A percentile compares a stretch with the other conserved stretches of the same genome.
These are phyloP conservation scores for Suhomyces xylopsoci DNA, from an alignment of 805 yeast species.

Conservation along the genomic window DNA sequence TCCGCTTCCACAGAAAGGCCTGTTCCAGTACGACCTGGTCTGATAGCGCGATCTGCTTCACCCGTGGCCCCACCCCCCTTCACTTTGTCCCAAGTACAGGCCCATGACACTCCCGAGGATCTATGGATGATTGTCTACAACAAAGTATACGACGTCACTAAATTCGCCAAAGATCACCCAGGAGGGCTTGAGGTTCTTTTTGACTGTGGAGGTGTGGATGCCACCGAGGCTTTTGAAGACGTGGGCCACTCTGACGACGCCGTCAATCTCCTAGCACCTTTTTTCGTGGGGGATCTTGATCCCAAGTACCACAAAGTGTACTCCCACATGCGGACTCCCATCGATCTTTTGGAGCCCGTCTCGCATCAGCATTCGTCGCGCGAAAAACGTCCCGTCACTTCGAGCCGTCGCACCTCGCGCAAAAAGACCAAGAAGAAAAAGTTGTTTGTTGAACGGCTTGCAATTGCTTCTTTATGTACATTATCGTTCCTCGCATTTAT, in stretches of 20 bases:
- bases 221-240: conserved; percentile 63
- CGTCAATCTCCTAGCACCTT: conserved; percentile 28
- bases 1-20: not conserved
- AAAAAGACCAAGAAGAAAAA: conserved; percentile 8
- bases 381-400: not conserved
- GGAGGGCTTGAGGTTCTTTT: conserved; percentile 69
- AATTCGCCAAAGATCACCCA: conserved; percentile 77
- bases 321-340: conserved; percentile 10
- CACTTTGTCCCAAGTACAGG: conserved; percentile 51
- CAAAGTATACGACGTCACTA: conserved; percentile 72
- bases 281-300: conserved; percentile 26
- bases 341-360: not conserved
- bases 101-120: conserved; percentile 72
- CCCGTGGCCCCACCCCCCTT: not conserved
- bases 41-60: not conserved
- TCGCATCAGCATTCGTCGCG: not conserved
- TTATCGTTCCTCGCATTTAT: conserved; percentile 14
- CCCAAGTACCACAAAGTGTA: conserved; percentile 15
- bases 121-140: conserved; percentile 84
- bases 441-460: conserved; percentile 10
- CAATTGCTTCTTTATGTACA: conserved; percentile 9
- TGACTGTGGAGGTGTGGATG: conserved; percentile 77
- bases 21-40: not conserved
- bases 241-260: conserved; percentile 38
- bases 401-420: conserved; percentile 1